phyloP scores from a whole-genome alignment of 208 protist species.

The Blastocrithidia nonstop region DNA sequence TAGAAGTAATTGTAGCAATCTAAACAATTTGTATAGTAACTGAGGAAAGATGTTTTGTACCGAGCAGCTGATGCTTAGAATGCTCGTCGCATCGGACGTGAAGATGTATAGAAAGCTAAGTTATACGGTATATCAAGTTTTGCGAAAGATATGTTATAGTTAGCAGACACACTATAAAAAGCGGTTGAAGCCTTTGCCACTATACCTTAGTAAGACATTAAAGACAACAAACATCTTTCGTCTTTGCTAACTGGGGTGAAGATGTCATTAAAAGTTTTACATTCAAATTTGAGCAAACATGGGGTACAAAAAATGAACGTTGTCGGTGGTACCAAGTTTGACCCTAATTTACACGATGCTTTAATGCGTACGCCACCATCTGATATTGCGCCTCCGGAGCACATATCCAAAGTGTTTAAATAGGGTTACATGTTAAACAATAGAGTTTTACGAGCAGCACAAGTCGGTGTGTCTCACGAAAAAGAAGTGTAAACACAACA shows the following conservation, averaged over 20 bases:
- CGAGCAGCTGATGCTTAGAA: conserved; percentile 81
- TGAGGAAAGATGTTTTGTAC: conserved; percentile 80
- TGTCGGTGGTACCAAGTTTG: conserved; percentile 50
- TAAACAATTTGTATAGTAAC: conserved; percentile 30
- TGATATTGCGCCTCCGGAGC: conserved; percentile 21
- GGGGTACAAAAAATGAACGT: conserved; percentile 80
- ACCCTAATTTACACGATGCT: conserved; percentile 84
- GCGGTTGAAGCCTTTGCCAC: conserved; percentile 54
- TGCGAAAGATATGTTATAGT: conserved; percentile 86
- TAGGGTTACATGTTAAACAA: conserved; percentile 77
- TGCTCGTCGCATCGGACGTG: conserved; percentile 68
- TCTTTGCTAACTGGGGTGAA: conserved; percentile 75
- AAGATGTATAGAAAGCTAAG: conserved; percentile 84
- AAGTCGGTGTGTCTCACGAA: conserved; percentile 67
- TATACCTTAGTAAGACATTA: conserved; percentile 26
- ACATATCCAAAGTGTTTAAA: conserved; percentile 77
- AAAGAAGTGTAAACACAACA: background rate
- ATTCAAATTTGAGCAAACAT: conserved; percentile 71
- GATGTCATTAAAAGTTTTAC: conserved; percentile 69
- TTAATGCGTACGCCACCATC: conserved; percentile 61
- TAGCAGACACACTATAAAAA: conserved; percentile 85
- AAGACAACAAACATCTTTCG: conserved; percentile 33
- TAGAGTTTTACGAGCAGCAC: conserved; percentile 76
- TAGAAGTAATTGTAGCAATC: conserved; percentile 59
- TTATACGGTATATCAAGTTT: conserved; percentile 80